These are phyloP conservation scores for Trichoderma oligosporum DNA, from an alignment of 2,329 filamentous ascomycete species.

Conservation along the genomic window DNA sequence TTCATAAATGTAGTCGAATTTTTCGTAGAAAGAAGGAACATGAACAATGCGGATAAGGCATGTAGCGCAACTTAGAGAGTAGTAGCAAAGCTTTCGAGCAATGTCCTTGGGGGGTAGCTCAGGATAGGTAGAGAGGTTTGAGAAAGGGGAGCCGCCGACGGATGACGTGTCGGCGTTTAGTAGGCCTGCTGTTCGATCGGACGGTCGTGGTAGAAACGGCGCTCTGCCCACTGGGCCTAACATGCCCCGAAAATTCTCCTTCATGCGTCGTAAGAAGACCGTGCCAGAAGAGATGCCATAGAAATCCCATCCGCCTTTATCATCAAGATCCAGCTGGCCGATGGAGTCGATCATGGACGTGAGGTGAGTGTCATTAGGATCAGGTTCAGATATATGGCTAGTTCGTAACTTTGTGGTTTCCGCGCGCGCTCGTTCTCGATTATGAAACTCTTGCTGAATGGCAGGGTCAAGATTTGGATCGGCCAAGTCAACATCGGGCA, in stretches of 20 bases:
- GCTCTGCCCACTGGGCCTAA: conserved; percentile 61
- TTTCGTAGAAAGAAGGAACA: conserved; percentile 73
- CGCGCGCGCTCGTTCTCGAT: conserved; percentile 49
- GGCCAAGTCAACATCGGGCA: conserved; percentile 79
- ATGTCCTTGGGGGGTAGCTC: conserved; percentile 66
- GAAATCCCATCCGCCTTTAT: conserved; percentile 90
- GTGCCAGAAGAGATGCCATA: conserved; percentile 89
- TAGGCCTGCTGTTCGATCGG: conserved; percentile 46
- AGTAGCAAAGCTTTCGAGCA: conserved; percentile 52
- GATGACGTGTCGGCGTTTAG: conserved; percentile 71
- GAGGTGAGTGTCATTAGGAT: conserved; percentile 66
- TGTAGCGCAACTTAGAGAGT: conserved; percentile 54
- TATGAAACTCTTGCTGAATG: conserved; percentile 65
- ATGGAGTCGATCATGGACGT: conserved; percentile 94
- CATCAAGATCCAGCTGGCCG: conserved; percentile 85
- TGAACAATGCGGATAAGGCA: conserved; percentile 69
- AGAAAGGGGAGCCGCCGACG: conserved; percentile 59
- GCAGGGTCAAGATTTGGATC: conserved; percentile 78
- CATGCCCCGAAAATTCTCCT: conserved; percentile 78
- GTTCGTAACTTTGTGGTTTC: conserved; percentile 41
- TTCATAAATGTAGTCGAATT: conserved; percentile 74
- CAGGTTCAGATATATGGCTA: conserved; percentile 31
- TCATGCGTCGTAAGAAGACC: conserved; percentile 81
- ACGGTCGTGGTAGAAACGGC: conserved; percentile 52
- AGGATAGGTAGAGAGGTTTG: conserved; percentile 49